Evolutionary conservation across 345 rosid species (phyloP), one percentile per base, ranked within the genome.

Genomic region (Jatropha curcas): DNA sequence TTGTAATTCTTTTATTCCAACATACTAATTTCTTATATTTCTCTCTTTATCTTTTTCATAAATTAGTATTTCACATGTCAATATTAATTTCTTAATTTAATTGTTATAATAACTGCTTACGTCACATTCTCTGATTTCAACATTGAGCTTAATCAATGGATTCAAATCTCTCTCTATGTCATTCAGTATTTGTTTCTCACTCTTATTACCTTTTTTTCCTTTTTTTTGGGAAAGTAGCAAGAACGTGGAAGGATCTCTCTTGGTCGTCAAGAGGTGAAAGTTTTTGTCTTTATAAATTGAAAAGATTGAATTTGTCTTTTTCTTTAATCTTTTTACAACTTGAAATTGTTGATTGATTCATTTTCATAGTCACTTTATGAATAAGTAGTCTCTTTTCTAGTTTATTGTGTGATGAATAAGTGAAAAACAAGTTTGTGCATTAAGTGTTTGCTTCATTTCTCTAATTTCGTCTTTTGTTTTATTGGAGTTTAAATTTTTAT

Each of bases 101-200:
- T 95, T 69, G 89, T 92, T 51, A 90, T 95, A 82, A 95, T 98
- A 1, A 97, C 97, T 27, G 98, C 96, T 72, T 97, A 94, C 73
- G 98, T 94, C 73, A 89, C 98, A 46, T 87, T 94, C 86, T 94
- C 92, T 76, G 93, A 94, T 86, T 94, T 92, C 88, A 87, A 94
- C 74, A 79, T 90, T 79, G 97, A 94, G 33, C 88, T 84, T 71
- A 89, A 84, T 83, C 90, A 85, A 84, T 94, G 98, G 98, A 97
- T 92, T 2, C 53, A 22, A 28, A 11, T 22, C 48, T 7, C 68
- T 25, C 45, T 37, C 25, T 66, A 19, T 6, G n/a, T 64, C 7
- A 11, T 17, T 20, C 5, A 10, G 0, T 7, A 43, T 30, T 34
- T 34, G 34, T 20, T 17, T 65, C 63, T 37, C 57, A 6, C 19